Base-by-base conservation (phyloP, 805 yeast species). In the Ogataea neopini region DNA sequence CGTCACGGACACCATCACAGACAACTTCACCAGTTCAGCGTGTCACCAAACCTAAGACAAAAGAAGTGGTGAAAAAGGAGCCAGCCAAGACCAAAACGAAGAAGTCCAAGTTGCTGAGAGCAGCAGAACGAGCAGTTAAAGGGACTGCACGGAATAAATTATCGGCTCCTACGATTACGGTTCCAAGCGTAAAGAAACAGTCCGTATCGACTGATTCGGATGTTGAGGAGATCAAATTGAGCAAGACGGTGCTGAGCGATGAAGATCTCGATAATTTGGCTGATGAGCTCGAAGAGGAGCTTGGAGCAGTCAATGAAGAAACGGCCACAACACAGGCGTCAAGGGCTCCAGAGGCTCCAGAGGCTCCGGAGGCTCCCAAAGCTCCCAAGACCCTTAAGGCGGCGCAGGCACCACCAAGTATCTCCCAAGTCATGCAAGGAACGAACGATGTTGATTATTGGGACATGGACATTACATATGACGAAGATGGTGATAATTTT, bases 391-490 rank as follows among this genome's bases (percentile, higher is more conserved):
- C n/a, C n/a, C n/a, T n/a, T n/a, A 29, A 15, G 11, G n/a, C 38
- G 3, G 15, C 38, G 22, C 41, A 43, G 32, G 7, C 44, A 39
- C 34, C 41, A 5, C 34, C n/a, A 14, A 45, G 38, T 33, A 44
- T 33, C 20, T 42, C 23, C 7, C 48, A 43, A 30, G 45, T 47
- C 8, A 32, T 30, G 43, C 33, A 48, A 18, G 45, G 35, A 20
- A 9, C 45, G 20, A 19, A 13, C 23, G 47, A 29, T n/a, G 45
- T 46, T 8, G 65, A 56, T 10, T 60, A 59, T 10, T 59, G 58
- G 49, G 48, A 48, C 15, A 44, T 59, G 26, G 55, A 59, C 23
- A 40, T 55, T 6, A 57, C 62, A 40, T 61, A 62, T 63, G 65
- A 59, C 9, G 65, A 62, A 13, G 58, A 45, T 3, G 62, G 57